Evolutionary conservation across 169 alveolate species (phyloP).

Genomic region (Plasmodium adleri): DNA sequence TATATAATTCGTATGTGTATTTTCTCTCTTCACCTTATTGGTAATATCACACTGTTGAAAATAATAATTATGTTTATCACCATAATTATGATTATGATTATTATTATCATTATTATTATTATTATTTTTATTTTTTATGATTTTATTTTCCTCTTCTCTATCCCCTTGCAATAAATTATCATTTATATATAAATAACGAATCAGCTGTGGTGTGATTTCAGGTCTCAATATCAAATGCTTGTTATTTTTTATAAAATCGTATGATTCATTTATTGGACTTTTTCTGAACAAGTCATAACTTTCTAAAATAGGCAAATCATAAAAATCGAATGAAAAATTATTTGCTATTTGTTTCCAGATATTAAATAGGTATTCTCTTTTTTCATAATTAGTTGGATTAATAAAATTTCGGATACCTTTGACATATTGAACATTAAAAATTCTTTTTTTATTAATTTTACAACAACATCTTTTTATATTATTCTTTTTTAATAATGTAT

Average conservation of each 20-base stretch:
- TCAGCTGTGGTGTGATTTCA: conserved; percentile 69
- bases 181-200: conserved; percentile 29
- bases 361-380: conserved; percentile 65
- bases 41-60: not conserved
- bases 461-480: no score
- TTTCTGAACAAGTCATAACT: conserved; percentile 28
- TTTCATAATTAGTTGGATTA: conserved; percentile 15
- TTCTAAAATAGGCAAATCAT: conserved; percentile 69
- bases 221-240: conserved; percentile 63
- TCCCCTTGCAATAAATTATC: not conserved
- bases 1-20: no score
- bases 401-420: conserved; percentile 51
- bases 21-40: not conserved
- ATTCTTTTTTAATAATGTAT: no score
- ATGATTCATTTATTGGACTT: conserved; percentile 51
- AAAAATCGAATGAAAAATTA: conserved; percentile 38
- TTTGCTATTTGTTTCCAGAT: conserved; percentile 56
- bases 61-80: no score
- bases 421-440: conserved; percentile 1
- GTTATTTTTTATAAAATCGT: conserved; percentile 59
- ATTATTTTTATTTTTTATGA: not conserved
- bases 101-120: not conserved
- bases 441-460: not conserved
- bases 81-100: not conserved
- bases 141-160: not conserved